These are phyloP conservation scores for Lagenidium giganteum DNA, from an alignment of 352 stramenopile species.

Conservation along the genomic window DNA sequence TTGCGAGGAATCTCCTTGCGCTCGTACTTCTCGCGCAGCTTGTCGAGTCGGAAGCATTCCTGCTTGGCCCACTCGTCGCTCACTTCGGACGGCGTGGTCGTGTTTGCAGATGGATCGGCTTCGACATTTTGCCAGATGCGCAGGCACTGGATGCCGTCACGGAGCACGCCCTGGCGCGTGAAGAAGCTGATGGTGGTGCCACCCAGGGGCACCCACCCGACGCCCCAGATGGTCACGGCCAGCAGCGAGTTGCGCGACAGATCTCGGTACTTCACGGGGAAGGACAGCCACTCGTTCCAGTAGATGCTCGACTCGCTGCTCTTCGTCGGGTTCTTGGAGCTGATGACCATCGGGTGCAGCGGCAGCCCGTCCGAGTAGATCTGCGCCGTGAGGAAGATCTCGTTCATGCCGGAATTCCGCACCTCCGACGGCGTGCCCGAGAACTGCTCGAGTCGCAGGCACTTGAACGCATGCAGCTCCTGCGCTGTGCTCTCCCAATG, in stretches of 20 bases:
- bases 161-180: constrained; percentile 75
- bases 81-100: constrained; percentile 65
- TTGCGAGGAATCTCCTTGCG: constrained; percentile 81
- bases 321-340: constrained; percentile 80
- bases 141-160: constrained; percentile 85
- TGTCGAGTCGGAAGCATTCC: constrained; percentile 81
- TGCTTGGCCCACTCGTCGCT: constrained; percentile 68
- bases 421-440: constrained; percentile 59
- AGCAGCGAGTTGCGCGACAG: constrained; percentile 82
- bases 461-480: constrained; percentile 21
- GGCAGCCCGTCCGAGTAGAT: constrained; percentile 82
- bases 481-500: constrained; percentile 1
- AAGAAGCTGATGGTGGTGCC: constrained; percentile 88
- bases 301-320: constrained; percentile 84
- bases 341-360: constrained; percentile 81
- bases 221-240: constrained; percentile 81
- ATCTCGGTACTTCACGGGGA: constrained; percentile 83
- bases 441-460: constrained; percentile 48
- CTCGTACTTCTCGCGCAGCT: constrained; percentile 86
- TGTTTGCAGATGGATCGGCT: constrained; percentile 60
- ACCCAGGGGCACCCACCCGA: constrained; percentile 75
- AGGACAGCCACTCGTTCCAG: constrained; percentile 87
- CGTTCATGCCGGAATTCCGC: constrained; percentile 75
- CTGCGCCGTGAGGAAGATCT: constrained; percentile 87
- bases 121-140: constrained; percentile 70